Base-by-base conservation (phyloP, 1,284 basidiomycete genomes). In the Ustilago cynodontis region DNA sequence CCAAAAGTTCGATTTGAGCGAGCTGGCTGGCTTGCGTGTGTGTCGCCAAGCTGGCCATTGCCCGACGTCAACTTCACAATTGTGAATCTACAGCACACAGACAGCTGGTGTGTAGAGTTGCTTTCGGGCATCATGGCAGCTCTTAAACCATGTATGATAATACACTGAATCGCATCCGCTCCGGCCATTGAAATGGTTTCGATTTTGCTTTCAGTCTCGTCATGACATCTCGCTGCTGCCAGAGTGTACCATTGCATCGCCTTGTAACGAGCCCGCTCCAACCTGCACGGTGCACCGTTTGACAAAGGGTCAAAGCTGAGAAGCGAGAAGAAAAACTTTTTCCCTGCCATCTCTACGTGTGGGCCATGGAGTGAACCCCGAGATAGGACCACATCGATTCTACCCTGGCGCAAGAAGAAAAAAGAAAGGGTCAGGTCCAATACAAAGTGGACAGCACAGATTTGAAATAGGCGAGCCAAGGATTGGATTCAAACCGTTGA, bases 1-100 rank as follows among this genome's bases (percentile, higher is more conserved):
- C 54, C 33, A 28, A 64, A 63, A 66, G 33, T 72, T 72, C 64
- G 60, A 72, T 59, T 54, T 49, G 24, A 18, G n/a, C 3, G 22
- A 20, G 41, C 41, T 43, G 41, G 41, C n/a, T 43, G 41, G 39
- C 28, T 8, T 31, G 35, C 16, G 10, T 33, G 35, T 18, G 45
- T 28, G 33, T 29, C 35, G 63, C 63, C 69, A 60, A 59, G 61
- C 66, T 69, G 55, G 66, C 41, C 0, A 20, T 37, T 8, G 14
- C 7, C 24, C 47, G 24, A 22, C 47, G 13, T 50, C 45, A 59
- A 35, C 57, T 35, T 35, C 37, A n/a, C 47, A 49, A 26, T 14
- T 7, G 10, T 49, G 20, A 1, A n/a, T n/a, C n/a, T n/a, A n/a
- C n/a, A n/a, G n/a, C 13, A 49, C 20, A 7, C 26, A 8, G 29